Evolutionary conservation across 2,329 filamentous ascomycete genomes (phyloP).

Genomic region (Diaporthe citriasiana): DNA sequence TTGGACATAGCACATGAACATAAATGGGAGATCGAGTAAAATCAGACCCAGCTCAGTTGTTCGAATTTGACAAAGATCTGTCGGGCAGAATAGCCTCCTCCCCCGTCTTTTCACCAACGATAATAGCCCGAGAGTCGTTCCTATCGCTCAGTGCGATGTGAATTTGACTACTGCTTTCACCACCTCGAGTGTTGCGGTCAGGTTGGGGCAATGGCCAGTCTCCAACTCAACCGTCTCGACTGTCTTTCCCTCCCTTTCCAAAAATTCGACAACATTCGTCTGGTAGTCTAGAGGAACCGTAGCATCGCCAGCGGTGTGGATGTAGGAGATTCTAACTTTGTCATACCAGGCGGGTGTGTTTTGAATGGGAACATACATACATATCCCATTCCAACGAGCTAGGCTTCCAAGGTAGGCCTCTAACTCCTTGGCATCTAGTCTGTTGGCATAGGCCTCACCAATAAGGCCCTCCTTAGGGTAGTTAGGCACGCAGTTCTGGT

Average conservation of each 20-base stretch:
- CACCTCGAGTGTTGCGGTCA: constrained; percentile 34
- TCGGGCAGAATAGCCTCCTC: too few relatives aligned
- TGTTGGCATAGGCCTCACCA: neutral
- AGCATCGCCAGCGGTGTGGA: constrained; percentile 31
- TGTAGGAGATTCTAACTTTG: constrained; percentile 29
- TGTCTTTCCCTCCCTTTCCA: constrained; percentile 19
- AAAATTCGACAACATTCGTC: constrained; percentile 32
- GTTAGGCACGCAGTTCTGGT: constrained; percentile 13
- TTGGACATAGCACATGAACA: neutral
- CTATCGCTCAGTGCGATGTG: neutral
- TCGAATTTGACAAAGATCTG: neutral
- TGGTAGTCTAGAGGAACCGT: constrained; percentile 36
- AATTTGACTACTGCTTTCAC: constrained; percentile 29
- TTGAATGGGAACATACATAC: neutral
- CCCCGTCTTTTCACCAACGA: too few relatives aligned
- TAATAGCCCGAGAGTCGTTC: too few relatives aligned
- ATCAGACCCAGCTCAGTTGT: neutral
- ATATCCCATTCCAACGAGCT: neutral
- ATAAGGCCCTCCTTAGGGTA: constrained; percentile 20
- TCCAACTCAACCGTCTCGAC: constrained; percentile 36
- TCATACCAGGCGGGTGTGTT: neutral
- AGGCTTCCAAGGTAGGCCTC: neutral
- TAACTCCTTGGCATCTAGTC: neutral
- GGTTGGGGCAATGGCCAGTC: constrained; percentile 37
- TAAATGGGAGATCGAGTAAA: neutral